These are phyloP conservation scores for Trypanosoma lewisi DNA, from an alignment of 208 protist genomes.

Conservation along the genomic window DNA sequence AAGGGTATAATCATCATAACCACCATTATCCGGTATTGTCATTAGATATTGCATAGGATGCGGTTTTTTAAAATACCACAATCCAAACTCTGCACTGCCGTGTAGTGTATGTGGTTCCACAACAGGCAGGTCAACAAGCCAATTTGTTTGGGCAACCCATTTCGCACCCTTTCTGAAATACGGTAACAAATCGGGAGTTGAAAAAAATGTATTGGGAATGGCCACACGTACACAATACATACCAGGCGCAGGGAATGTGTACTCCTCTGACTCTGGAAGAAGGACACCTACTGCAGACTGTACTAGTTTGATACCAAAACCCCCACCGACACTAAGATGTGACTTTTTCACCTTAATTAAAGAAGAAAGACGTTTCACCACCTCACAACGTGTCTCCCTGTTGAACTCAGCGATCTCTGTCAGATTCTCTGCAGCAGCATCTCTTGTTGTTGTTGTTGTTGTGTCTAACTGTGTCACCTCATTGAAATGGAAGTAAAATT, in stretches of 20 bases:
- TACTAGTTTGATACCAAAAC: not conserved
- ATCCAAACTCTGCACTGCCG: constrained; percentile 23
- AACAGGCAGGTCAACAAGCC: constrained; percentile 20
- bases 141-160: not conserved
- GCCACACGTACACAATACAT: constrained; percentile 19
- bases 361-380: constrained; percentile 2
- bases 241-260: constrained; percentile 1
- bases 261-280: not conserved
- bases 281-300: constrained; percentile 2
- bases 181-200: not conserved
- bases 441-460: too few relatives aligned
- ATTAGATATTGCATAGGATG: constrained; percentile 9
- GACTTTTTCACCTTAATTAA: not conserved
- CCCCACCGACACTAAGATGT: not conserved
- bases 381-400: not conserved
- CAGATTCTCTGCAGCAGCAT: too few relatives aligned
- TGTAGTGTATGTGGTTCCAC: not conserved
- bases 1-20: not conserved
- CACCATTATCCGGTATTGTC: not conserved
- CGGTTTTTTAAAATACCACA: constrained; percentile 14
- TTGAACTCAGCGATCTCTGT: constrained; percentile 4
- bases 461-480: not conserved
- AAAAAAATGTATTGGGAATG: not conserved
- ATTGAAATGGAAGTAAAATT: not conserved
- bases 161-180: not conserved